Evolutionary conservation across 345 rosid species (phyloP), one percentile per base, ranked within the genome.

Genomic region (Eutrema japonicum): DNA sequence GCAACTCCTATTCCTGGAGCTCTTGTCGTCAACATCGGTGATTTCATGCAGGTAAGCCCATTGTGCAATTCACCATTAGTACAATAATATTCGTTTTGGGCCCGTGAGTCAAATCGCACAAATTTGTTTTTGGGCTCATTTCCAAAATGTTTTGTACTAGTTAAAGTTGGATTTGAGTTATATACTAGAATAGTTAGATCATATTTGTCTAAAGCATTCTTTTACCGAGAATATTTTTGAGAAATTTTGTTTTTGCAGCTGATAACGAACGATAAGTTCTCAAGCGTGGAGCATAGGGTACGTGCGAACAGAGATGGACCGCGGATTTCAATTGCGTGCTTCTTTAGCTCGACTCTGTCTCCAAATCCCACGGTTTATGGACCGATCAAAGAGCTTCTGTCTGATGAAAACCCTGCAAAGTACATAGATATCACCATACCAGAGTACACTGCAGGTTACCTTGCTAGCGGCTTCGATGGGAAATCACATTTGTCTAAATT

Each of bases 281-380:
- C 29, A 1, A 75, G 79, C 8, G 22, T 53, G 69, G 79, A 53
- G 43, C 79, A 76, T 61, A 62, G 79, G 37, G 79, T 76, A 52
- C 65, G 10, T 0, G 37, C 50, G 1, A 75, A 69, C 10, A 62
- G 0, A 53, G 58, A 52, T 49, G 70, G 52, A 46, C 79, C 70
- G 12, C 10, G 70, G 35, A 62, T 68, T 69, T 76, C 70, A 1
- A 27, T 76, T 13, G 79, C 74, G 3, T 59, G 78, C 35, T 75
- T 75, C 53, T 43, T 75, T 35, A 73, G 65, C 66, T 55, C 77
- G 7, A 38, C 42, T 40, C 0, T 56, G 42, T 46, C 5, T 46
- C 78, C 61, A 0, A 74, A 66, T 49, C 7, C 60, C 8, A 66
- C 52, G 3, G 72, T 74, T 32, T 57, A 74, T 26, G 54, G 65